Evolutionary conservation across 208 protist species (phyloP).

Genomic region (Vickermania ingenoplastis): DNA sequence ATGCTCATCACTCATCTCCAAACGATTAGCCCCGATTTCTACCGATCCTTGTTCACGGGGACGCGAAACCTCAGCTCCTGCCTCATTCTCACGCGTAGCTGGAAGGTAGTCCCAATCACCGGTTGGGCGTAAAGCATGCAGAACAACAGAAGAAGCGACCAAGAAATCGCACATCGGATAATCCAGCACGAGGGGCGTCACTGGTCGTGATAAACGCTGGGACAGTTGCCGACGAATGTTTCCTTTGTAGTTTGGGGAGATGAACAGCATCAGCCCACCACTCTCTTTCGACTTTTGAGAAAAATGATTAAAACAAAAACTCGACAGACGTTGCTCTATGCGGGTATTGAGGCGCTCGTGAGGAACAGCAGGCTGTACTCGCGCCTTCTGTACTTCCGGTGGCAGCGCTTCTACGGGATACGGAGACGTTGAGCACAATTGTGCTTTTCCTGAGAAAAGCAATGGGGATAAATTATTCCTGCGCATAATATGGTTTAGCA

Average conservation of each 20-base stretch:
- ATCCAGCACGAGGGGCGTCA: conserved; percentile 64
- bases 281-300: neutral
- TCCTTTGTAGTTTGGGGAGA: conserved; percentile 74
- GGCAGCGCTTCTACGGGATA: too few relatives aligned
- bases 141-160: conserved; percentile 49
- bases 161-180: conserved; percentile 49
- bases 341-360: neutral
- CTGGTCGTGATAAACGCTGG: conserved; percentile 20
- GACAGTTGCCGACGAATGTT: conserved; percentile 50
- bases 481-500: conserved; percentile 78
- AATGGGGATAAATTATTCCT: conserved; percentile 72
- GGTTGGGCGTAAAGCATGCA: conserved; percentile 57
- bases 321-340: conserved; percentile 2
- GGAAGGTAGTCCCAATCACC: conserved; percentile 86
- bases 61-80: conserved; percentile 37
- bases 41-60: conserved; percentile 30
- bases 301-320: conserved; percentile 18
- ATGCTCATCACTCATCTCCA: conserved; percentile 32
- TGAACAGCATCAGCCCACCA: conserved; percentile 74
- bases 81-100: conserved; percentile 10
- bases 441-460: conserved; percentile 42
- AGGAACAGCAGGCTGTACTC: too few relatives aligned
- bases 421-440: too few relatives aligned
- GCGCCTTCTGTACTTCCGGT: too few relatives aligned
- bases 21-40: conserved; percentile 64